A percentile compares a stretch with the other conserved stretches of the same genome.
These are phyloP conservation scores for Agaricus sinodeliciosus DNA, from an alignment of 768 basidiomycete species.

Conservation along the genomic window DNA sequence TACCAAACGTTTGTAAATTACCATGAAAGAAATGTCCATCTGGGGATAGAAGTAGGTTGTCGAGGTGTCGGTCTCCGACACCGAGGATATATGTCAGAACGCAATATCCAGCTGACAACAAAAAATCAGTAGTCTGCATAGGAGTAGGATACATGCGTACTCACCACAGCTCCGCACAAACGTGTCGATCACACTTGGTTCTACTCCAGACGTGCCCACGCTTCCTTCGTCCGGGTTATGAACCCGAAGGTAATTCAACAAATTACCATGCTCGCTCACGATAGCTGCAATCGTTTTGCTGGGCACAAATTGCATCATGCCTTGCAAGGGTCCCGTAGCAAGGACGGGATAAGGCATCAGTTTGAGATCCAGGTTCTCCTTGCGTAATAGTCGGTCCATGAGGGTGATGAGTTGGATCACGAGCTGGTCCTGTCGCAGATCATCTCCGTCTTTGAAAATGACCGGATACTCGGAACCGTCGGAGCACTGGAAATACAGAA, in stretches of 20 bases:
- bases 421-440: slow-evolving; percentile 97
- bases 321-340: slow-evolving; percentile 86
- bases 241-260: slow-evolving; percentile 83
- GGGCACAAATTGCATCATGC: slow-evolving; percentile 94
- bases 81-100: slow-evolving; percentile 95
- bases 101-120: slow-evolving; percentile 87
- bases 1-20: slow-evolving; percentile 21
- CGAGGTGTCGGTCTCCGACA: slow-evolving; percentile 94
- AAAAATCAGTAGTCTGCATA: neutral
- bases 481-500: slow-evolving; percentile 83
- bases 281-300: slow-evolving; percentile 95
- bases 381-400: slow-evolving; percentile 89
- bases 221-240: slow-evolving; percentile 92
- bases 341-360: slow-evolving; percentile 89
- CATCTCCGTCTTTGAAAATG: slow-evolving; percentile 99
- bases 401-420: slow-evolving; percentile 98
- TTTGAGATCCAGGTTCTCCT: slow-evolving; percentile 93
- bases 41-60: slow-evolving; percentile 87
- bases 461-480: slow-evolving; percentile 86
- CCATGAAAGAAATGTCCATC: slow-evolving; percentile 99
- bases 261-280: slow-evolving; percentile 82
- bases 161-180: slow-evolving; percentile 95
- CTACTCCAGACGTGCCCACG: slow-evolving; percentile 91
- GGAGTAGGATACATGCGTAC: slow-evolving; percentile 15
- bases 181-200: slow-evolving; percentile 90